Evolutionary conservation across 495 filamentous ascomycete species (phyloP).

Genomic region (Cudoniella acicularis): DNA sequence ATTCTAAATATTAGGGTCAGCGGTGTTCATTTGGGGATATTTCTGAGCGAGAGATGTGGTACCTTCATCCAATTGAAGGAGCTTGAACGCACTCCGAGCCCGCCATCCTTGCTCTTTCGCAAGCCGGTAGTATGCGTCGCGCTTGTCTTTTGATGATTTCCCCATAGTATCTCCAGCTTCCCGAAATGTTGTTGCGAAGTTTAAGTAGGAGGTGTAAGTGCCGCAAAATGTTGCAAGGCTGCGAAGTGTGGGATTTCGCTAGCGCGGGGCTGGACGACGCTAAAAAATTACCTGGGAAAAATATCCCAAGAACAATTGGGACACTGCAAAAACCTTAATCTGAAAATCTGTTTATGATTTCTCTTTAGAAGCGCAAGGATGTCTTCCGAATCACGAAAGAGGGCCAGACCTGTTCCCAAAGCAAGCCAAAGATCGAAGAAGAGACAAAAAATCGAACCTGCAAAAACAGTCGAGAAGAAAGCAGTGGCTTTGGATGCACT

Average conservation of each 20-base stretch:
- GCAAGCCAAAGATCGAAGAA: constrained; percentile 21
- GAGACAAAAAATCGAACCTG: constrained; percentile 22
- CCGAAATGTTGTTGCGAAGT: constrained; percentile 3
- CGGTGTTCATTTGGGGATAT: constrained; percentile 1
- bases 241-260: constrained; percentile 7
- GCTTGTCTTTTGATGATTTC: constrained; percentile 97
- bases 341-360: neutral
- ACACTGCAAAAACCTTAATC: neutral
- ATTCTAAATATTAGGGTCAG: constrained; percentile 52
- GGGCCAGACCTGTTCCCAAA: constrained; percentile 11
- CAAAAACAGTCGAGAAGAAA: constrained; percentile 25
- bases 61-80: constrained; percentile 89
- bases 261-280: constrained; percentile 17
- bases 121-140: constrained; percentile 94
- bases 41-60: neutral
- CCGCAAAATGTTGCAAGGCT: constrained; percentile 11
- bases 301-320: constrained; percentile 6
- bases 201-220: neutral
- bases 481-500: constrained; percentile 58
- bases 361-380: neutral
- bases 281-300: neutral
- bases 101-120: constrained; percentile 99
- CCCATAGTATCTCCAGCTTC: constrained; percentile 59
- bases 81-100: constrained; percentile 92
- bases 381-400: constrained; percentile 24